phyloP scores from a whole-genome alignment of 371 early-diverging fungal species.

The Phascolomyces articulosus region DNA sequence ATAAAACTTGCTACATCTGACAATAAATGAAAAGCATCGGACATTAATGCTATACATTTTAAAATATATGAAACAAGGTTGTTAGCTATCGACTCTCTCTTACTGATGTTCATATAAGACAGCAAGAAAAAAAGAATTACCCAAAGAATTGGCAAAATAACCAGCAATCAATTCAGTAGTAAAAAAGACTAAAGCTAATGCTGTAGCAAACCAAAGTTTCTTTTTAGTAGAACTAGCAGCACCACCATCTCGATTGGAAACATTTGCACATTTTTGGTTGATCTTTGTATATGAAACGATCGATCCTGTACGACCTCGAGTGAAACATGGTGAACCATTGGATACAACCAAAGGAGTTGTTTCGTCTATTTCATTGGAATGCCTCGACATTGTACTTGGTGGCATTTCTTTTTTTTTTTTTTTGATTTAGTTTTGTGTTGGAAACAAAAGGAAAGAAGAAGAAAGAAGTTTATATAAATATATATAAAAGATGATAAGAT shows the following conservation, averaged over 20 bases:
- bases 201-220: conserved; percentile 58
- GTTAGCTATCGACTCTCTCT: too few relatives aligned
- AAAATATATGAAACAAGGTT: conserved; percentile 13
- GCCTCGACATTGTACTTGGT: neutral
- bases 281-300: conserved; percentile 25
- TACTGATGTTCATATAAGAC: neutral
- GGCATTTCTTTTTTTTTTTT: neutral
- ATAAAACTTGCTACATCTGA: conserved; percentile 79
- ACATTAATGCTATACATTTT: conserved; percentile 73
- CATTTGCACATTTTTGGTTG: conserved; percentile 34
- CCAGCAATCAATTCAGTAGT: conserved; percentile 71
- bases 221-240: conserved; percentile 35
- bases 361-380: conserved; percentile 2
- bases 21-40: conserved; percentile 79
- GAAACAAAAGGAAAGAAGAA: neutral
- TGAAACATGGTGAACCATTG: neutral
- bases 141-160: conserved; percentile 66
- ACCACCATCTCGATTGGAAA: conserved; percentile 28
- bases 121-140: conserved; percentile 17
- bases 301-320: conserved; percentile 12
- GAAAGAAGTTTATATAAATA: neutral
- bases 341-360: conserved; percentile 1
- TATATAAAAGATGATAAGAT: too few relatives aligned
- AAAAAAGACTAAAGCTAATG: conserved; percentile 71
- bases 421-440: neutral